phyloP scores from a whole-genome alignment of 2,329 filamentous ascomycete species.

The Madurella mycetomatis region DNA sequence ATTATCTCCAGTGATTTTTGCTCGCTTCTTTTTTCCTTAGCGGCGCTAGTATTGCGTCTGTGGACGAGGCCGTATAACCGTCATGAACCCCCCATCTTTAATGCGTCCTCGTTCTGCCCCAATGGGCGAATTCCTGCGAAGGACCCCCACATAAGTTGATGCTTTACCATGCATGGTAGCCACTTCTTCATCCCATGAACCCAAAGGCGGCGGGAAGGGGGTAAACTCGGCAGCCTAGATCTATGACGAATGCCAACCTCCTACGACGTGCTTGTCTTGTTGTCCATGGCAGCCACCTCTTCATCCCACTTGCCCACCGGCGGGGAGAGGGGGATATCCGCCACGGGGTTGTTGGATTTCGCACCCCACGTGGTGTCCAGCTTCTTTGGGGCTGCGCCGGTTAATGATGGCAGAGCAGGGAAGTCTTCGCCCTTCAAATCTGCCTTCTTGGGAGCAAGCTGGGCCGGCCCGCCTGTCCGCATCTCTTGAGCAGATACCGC shows the following conservation, averaged over 20 bases:
- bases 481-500: not conserved
- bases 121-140: too few species aligned
- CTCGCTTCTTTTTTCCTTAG: too few species aligned
- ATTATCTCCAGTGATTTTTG: too few species aligned
- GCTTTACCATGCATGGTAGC: too few species aligned
- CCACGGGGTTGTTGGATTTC: conserved; percentile 7
- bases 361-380: conserved; percentile 26
- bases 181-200: too few species aligned
- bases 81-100: too few species aligned
- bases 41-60: too few species aligned
- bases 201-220: not conserved
- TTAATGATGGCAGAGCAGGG: conserved; percentile 35
- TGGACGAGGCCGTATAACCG: too few species aligned
- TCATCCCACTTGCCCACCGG: conserved; percentile 52
- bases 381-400: conserved; percentile 23
- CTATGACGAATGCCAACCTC: not conserved
- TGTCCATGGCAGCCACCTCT: conserved; percentile 43
- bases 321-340: conserved; percentile 32
- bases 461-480: not conserved
- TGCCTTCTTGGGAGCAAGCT: conserved; percentile 8
- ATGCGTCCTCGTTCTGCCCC: too few species aligned
- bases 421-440: conserved; percentile 37
- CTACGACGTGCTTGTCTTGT: conserved; percentile 1
- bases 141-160: too few species aligned
- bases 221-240: conserved; percentile 2